Conservation (phyloP, 306 rosid species). For the Prunus mira region DNA sequence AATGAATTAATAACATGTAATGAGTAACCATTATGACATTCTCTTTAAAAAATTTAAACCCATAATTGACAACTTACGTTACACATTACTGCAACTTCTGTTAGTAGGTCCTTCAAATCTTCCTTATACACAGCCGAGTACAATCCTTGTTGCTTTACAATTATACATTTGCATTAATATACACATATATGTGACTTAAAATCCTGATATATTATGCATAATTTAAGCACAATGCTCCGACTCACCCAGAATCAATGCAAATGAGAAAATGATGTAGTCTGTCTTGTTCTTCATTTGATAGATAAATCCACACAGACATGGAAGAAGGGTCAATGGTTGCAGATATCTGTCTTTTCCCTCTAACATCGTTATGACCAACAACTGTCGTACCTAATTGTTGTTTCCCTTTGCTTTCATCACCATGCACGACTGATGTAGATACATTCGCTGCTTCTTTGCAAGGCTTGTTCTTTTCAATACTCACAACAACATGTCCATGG, state of each 20-base stretch:
- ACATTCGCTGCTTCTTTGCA: no score
- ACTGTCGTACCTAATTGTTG: no score
- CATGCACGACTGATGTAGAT: fast-evolving
- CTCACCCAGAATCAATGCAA: background rate
- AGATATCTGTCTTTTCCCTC: no score
- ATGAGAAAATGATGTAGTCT: background rate
- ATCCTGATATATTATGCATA: no score
- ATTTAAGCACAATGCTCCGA: no score
- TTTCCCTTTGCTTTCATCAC: no score
- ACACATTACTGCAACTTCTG: no score
- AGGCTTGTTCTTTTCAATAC: no score
- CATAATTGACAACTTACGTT: background rate
- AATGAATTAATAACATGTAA: background rate
- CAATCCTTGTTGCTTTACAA: background rate
- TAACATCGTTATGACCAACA: no score
- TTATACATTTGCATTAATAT: background rate
- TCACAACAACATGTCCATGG: no score
- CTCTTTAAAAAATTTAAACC: no score
- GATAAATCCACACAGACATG: background rate
- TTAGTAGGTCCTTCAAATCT: background rate
- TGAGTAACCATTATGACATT: background rate
- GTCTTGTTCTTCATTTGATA: background rate
- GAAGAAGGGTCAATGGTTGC: background rate
- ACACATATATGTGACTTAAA: no score
- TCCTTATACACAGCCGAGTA: background rate